These are phyloP conservation scores for Rhododendron kiyosumense DNA, from an alignment of 148 eudicot genomes.

Conservation along the genomic window DNA sequence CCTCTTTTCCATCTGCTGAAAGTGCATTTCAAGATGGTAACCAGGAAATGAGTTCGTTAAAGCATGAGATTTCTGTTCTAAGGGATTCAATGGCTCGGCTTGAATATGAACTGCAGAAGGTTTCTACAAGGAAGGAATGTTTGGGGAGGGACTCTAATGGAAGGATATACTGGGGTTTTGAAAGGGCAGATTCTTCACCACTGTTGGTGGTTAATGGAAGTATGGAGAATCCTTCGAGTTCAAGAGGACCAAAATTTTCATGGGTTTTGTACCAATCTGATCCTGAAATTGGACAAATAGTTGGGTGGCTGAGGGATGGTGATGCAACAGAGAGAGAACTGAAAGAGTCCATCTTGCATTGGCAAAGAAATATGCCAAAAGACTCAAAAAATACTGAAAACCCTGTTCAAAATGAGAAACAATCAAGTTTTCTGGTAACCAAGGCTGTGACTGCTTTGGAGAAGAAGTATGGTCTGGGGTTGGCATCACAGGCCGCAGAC, in stretches of 20 bases:
- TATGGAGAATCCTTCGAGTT: conserved; percentile 8
- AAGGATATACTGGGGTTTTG: conserved; percentile 40
- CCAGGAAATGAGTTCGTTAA: conserved; percentile 15
- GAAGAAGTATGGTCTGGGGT: conserved; percentile 30
- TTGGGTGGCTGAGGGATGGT: conserved; percentile 33
- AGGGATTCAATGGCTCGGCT: conserved; percentile 26
- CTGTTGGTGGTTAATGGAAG: conserved; percentile 25
- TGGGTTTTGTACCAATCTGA: conserved; percentile 40
- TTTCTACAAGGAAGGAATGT: conserved; percentile 34
- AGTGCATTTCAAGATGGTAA: conserved; percentile 15
- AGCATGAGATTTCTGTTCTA: conserved; percentile 30
- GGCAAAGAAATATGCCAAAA: conserved; percentile 23
- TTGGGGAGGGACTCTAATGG: conserved; percentile 49
- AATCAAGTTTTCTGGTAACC: conserved; percentile 14
- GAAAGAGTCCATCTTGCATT: conserved; percentile 34
- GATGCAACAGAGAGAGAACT: conserved; percentile 45
- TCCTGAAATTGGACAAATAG: conserved; percentile 30
- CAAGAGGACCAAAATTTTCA: conserved; percentile 3
- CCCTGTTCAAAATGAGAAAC: conserved; percentile 17
- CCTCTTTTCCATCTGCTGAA: conserved; percentile 7
- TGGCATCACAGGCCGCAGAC: conserved; percentile 10
- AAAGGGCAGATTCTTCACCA: conserved; percentile 19
- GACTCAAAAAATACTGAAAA: conserved; percentile 4
- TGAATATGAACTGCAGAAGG: conserved; percentile 33
- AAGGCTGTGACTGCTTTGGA: conserved; percentile 31